Conservation (phyloP, 305 asterid species). For the Fraxinus xanthoxyloides region DNA sequence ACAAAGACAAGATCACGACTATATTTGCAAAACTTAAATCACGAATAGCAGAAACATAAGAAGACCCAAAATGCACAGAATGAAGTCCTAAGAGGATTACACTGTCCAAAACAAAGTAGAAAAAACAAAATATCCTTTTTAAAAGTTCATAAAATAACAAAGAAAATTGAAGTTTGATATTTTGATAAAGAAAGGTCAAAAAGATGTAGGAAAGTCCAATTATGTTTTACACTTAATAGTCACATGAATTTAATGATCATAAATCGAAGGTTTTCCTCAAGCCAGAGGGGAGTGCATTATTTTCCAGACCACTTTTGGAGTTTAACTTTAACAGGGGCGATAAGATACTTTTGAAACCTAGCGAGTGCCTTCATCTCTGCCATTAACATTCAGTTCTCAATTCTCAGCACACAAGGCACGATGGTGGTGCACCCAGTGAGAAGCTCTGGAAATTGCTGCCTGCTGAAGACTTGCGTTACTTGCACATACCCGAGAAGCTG, state of each 20-base stretch:
- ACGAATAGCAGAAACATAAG: constrained; percentile 1
- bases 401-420: background rate
- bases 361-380: no score
- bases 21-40: background rate
- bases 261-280: background rate
- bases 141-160: background rate
- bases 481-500: background rate
- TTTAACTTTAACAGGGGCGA: no score
- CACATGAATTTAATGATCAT: background rate
- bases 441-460: background rate
- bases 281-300: background rate
- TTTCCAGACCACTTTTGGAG: background rate
- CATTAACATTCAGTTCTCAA: background rate
- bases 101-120: background rate
- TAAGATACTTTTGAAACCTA: no score
- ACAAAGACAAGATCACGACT: constrained; percentile 9
- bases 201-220: background rate
- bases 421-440: background rate
- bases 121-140: background rate
- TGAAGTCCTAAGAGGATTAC: background rate
- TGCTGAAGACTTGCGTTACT: background rate
- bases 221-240: background rate
- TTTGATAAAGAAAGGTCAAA: background rate
- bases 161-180: background rate
- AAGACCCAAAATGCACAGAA: constrained; percentile 13